A percentile compares a stretch with the other conserved stretches of the same genome.
Conservation (phyloP, 805 yeast species). For the Sporopachydermia lactativora region DNA sequence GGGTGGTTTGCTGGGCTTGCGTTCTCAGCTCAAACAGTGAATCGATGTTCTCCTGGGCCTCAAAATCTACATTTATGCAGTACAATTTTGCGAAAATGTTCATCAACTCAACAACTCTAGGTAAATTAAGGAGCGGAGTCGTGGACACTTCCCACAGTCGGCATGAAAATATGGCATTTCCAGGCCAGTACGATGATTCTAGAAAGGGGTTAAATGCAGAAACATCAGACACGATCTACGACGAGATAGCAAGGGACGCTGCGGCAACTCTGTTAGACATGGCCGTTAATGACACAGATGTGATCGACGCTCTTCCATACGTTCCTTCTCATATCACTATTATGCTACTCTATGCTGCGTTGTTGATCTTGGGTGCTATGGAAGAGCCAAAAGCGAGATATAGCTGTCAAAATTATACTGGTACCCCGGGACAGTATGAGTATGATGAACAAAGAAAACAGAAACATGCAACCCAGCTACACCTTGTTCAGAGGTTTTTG, state of each 20-base stretch:
- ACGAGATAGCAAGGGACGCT: constrained; percentile 38
- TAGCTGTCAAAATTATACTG: too few species aligned
- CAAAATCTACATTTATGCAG: constrained; percentile 54
- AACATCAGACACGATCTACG: constrained; percentile 6
- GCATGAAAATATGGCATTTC: constrained; percentile 3
- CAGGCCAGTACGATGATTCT: too few species aligned
- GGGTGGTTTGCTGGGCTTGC: constrained; percentile 78
- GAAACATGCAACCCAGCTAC: too few species aligned
- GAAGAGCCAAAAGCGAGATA: too few species aligned
- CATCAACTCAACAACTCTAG: constrained; percentile 28
- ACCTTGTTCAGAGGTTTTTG: too few species aligned
- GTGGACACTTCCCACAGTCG: constrained; percentile 2
- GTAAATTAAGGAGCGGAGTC: constrained; percentile 16
- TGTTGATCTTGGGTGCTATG: constrained; percentile 36
- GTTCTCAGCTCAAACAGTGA: constrained; percentile 45
- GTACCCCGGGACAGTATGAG: too few species aligned
- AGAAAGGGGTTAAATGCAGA: too few species aligned
- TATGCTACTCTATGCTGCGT: constrained; percentile 55
- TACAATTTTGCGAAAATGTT: constrained; percentile 69
- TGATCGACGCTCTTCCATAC: constrained; percentile 38
- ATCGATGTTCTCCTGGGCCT: constrained; percentile 35
- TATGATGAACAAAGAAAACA: too few species aligned
- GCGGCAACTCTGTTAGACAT: constrained; percentile 48
- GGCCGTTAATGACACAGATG: constrained; percentile 45
- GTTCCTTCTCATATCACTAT: constrained; percentile 61